Conservation (phyloP, 805 yeast genomes). For the Yarrowia keelungensis region DNA sequence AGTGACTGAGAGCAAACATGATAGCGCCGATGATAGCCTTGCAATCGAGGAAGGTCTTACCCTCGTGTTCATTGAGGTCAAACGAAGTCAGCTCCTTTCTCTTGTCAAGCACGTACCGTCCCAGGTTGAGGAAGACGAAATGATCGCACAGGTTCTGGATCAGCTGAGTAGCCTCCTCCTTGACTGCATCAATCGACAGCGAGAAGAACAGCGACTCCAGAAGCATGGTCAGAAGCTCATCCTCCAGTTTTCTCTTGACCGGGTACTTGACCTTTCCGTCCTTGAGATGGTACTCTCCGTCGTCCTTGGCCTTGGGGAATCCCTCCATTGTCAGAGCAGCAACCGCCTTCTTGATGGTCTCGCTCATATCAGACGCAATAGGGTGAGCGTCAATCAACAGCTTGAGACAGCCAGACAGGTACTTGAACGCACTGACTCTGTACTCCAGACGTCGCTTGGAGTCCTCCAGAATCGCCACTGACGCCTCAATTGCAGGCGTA, state of each 20-base stretch:
- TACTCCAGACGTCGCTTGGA: constrained; percentile 64
- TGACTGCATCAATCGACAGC: constrained; percentile 73
- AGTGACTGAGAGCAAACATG: constrained; percentile 78
- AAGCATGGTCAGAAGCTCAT: constrained; percentile 67
- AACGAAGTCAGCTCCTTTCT: constrained; percentile 71
- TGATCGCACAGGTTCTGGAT: constrained; percentile 77
- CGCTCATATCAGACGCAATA: constrained; percentile 54
- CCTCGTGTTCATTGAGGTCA: constrained; percentile 80
- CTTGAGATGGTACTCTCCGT: constrained; percentile 40
- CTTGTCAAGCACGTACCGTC: constrained; percentile 72
- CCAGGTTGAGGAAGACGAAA: constrained; percentile 76
- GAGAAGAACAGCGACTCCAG: constrained; percentile 77
- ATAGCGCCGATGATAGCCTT: constrained; percentile 76
- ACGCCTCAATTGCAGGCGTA: constrained; percentile 83
- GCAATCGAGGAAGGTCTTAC: constrained; percentile 71
- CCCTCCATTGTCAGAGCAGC: constrained; percentile 49
- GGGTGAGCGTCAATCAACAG: constrained; percentile 67
- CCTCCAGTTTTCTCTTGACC: constrained; percentile 52
- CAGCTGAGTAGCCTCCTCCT: constrained; percentile 68
- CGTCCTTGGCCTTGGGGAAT: constrained; percentile 53
- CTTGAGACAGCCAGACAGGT: constrained; percentile 68
- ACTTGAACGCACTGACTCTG: constrained; percentile 77
- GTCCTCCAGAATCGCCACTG: constrained; percentile 76
- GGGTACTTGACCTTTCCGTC: constrained; percentile 43
- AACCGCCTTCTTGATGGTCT: constrained; percentile 42